phyloP scores from a whole-genome alignment of 176 grass and related monocot genomes.

The Oryza nivara region DNA sequence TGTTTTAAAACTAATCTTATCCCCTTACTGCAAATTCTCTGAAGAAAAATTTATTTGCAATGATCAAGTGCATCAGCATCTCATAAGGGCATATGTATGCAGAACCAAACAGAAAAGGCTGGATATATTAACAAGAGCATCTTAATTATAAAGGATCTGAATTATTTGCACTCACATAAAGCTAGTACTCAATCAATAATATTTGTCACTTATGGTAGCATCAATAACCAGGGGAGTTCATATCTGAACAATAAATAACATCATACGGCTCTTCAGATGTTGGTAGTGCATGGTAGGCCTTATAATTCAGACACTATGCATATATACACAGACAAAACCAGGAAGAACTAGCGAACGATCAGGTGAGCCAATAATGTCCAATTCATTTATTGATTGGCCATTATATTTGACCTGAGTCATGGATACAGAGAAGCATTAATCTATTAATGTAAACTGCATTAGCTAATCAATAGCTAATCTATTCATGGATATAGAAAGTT shows the following conservation, averaged over 20 bases:
- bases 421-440: neutral
- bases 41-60: neutral
- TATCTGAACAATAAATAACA: neutral
- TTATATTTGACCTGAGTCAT: neutral
- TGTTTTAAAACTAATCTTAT: neutral
- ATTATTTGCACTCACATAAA: neutral
- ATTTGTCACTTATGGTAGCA: neutral
- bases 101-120: neutral
- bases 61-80: neutral
- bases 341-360: neutral
- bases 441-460: neutral
- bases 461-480: neutral
- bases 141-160: conserved; percentile 9
- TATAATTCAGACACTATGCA: neutral
- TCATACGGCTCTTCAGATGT: neutral
- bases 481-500: neutral
- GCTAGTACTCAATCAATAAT: neutral
- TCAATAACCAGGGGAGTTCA: neutral
- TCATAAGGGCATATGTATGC: neutral
- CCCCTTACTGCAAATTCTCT: neutral
- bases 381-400: neutral
- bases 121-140: neutral
- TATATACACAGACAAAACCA: neutral
- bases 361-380: neutral
- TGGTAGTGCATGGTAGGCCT: neutral